Evolutionary conservation across 805 yeast species (phyloP).

Genomic region (Yarrowia deformans): DNA sequence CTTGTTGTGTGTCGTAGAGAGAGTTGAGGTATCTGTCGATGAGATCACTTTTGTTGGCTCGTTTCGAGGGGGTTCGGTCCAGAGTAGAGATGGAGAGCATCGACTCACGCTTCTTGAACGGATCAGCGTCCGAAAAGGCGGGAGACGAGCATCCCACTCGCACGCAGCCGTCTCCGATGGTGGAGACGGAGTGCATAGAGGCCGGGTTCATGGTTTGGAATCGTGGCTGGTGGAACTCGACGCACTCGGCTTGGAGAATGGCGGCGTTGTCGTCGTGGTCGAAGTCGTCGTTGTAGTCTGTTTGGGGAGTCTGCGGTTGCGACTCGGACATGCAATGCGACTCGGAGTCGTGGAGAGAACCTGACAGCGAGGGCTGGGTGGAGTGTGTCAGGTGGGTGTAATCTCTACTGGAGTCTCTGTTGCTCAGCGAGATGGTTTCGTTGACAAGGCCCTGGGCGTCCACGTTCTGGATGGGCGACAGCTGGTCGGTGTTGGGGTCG

Average conservation of each 20-base stretch:
- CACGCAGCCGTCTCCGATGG: slow-evolving; percentile 27
- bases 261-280: slow-evolving; percentile 30
- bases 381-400: slow-evolving; percentile 19
- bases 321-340: slow-evolving; percentile 32
- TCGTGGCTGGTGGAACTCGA: slow-evolving; percentile 25
- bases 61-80: slow-evolving; percentile 28
- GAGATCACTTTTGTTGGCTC: slow-evolving; percentile 22
- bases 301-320: slow-evolving; percentile 34
- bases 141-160: slow-evolving; percentile 29
- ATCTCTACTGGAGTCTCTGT: slow-evolving; percentile 23
- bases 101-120: slow-evolving; percentile 34
- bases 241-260: slow-evolving; percentile 20
- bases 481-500: slow-evolving; percentile 33
- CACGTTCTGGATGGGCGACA: slow-evolving; percentile 34
- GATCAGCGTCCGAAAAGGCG: slow-evolving; percentile 27
- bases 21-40: slow-evolving; percentile 35
- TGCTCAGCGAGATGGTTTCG: slow-evolving; percentile 22
- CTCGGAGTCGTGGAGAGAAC: slow-evolving; percentile 30
- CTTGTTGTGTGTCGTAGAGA: slow-evolving; percentile 11
- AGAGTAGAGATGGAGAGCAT: slow-evolving; percentile 19
- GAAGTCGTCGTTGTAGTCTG: slow-evolving; percentile 28
- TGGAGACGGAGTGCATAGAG: slow-evolving; percentile 30
- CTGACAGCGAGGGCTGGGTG: slow-evolving; percentile 26
- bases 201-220: slow-evolving; percentile 23
- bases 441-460: background rate